Base-by-base conservation (phyloP, 169 alveolate genomes). In the Plasmodium vinckei region DNA sequence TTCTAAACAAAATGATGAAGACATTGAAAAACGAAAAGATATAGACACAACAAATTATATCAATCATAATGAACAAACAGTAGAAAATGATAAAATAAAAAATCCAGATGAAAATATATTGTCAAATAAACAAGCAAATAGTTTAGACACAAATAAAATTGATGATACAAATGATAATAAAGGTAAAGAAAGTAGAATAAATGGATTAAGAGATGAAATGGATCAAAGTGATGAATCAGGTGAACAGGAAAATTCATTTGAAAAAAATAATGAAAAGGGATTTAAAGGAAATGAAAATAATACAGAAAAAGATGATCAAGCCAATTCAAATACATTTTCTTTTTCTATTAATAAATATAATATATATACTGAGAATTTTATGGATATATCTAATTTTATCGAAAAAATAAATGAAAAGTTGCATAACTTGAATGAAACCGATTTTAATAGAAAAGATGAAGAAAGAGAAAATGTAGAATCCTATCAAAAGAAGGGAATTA, bases 291-390 rank as follows among this genome's bases (percentile, higher is more conserved):
- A 49, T 57, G 77, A 42, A 69, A 21, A 79, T 42, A 57, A 33
- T 9, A 9, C 19, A 23, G 67, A 17, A 54, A 79, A 79, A 54
- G 73, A 70, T 25, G 65, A 68, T 25, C 7, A 10, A n/a, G 25
- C 72, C 1, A 44, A n/a, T n/a, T 15, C 60, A 59, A 56, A 70
- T 53, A 49, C 69, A 23, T 69, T 51, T 86, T 86, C 91, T 2
- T 86, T 70, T 44, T 39, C 53, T 21, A 53, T 86, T 70, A 73
- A 86, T 44, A 86, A 86, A 57, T 86, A 68, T 73, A 86, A 86
- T 53, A 49, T 86, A 60, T 86, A 86, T 59, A 86, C 73, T 13
- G 86, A 86, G 60, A 86, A 86, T 57, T 59, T 70, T 69, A 56
- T 59, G n/a, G 91, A 86, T 44, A 86, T 86, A 33, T 57, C 75